These are phyloP conservation scores for Aspergillus spinulosporus DNA, from an alignment of 2,329 filamentous ascomycete genomes.

Conservation along the genomic window DNA sequence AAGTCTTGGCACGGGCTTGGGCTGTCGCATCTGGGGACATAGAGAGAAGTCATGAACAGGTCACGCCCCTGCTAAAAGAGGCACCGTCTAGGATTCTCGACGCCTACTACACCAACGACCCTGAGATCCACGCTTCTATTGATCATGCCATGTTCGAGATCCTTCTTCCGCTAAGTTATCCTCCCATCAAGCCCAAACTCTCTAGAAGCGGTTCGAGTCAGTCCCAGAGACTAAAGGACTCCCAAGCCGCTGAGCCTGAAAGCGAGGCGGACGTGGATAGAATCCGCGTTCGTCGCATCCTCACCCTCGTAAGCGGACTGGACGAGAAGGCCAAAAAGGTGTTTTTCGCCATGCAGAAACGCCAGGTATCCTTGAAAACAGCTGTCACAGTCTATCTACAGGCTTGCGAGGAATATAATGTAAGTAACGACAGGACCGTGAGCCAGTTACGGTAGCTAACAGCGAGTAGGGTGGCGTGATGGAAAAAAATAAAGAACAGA, in stretches of 20 bases:
- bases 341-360: slow-evolving; percentile 80
- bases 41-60: slow-evolving; percentile 74
- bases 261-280: slow-evolving; percentile 52
- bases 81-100: slow-evolving; percentile 85
- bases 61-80: slow-evolving; percentile 71
- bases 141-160: slow-evolving; percentile 84
- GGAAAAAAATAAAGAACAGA: slow-evolving; percentile 63
- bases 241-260: slow-evolving; percentile 39
- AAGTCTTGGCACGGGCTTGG: slow-evolving; percentile 82
- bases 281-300: slow-evolving; percentile 78
- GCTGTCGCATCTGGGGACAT: slow-evolving; percentile 89
- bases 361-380: slow-evolving; percentile 72
- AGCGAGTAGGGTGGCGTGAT: slow-evolving; percentile 69
- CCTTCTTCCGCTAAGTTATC: slow-evolving; percentile 85
- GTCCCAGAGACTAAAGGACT: slow-evolving; percentile 56
- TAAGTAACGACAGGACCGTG: slow-evolving; percentile 27
- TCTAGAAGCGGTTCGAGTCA: slow-evolving; percentile 50
- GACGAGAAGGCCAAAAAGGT: slow-evolving; percentile 78
- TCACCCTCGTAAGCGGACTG: slow-evolving; percentile 76
- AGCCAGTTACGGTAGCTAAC: background rate
- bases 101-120: slow-evolving; percentile 85
- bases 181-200: slow-evolving; percentile 62
- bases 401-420: slow-evolving; percentile 83
- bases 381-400: slow-evolving; percentile 75
- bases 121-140: slow-evolving; percentile 78